Evolutionary conservation across 768 basidiomycete species (phyloP), one percentile per base, ranked within the genome.

Genomic region (Boletus sp.): DNA sequence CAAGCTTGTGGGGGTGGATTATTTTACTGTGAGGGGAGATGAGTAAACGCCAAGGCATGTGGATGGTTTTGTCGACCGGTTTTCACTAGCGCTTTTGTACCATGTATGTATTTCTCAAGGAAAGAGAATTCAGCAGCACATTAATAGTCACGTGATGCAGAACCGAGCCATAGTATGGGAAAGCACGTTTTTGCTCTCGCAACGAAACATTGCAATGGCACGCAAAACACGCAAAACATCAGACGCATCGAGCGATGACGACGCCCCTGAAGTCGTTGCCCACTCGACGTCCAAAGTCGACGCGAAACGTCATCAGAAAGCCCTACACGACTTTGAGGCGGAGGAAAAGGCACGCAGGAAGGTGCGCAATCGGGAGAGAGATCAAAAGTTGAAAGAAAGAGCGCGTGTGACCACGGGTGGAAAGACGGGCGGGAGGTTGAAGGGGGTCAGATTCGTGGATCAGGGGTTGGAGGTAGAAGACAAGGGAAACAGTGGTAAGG

Each of bases 1-100:
- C 46, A 80, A 77, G 67, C 71, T 86, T 6, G 83, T 86, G 18
- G 86, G 82, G 12, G 82, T 77, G 14, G 86, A 81, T 62, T 86
- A 79, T 64, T 80, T 86, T 62, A 56, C 80, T 48, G 78, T 82
- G 7, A 66, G 18, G 7, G 71, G 67, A 2, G 60, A 58, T 7
- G 62, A 67, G 18, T 67, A 48, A 41, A 39, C 1, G 36, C 11
- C 17, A 24, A 15, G 18, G 11, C 7, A 10, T 5, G 30, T 7
- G 28, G 11, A 30, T 2, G 5, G 30, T 47, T 20, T 29, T 29
- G 4, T 52, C 24, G 33, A 5, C n/a, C 12, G 17, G 20, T 54
- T 20, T 46, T 28, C 20, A 24, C 12, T 12, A 42, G 24, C 44
- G 17, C 11, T 8, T 35, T 35, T 45, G 44, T 9, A 28, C n/a